These are phyloP conservation scores for Annulohypoxylon stygium DNA, from an alignment of 495 filamentous ascomycete species.

Conservation along the genomic window DNA sequence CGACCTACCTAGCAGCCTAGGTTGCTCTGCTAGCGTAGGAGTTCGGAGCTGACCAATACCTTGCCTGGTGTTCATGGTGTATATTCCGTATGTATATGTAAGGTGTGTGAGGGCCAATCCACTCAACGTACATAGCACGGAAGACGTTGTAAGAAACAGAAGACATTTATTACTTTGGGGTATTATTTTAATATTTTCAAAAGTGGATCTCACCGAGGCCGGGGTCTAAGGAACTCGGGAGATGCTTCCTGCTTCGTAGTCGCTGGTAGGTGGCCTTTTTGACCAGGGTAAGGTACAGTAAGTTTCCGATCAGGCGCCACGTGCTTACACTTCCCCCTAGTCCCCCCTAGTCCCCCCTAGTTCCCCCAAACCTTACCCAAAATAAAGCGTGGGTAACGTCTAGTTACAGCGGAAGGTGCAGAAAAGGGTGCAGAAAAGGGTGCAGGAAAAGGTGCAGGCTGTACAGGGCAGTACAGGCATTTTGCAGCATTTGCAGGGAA, in stretches of 20 bases:
- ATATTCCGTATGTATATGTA: not conserved
- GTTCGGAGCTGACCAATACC: not conserved
- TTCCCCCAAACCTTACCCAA: conserved; percentile 9
- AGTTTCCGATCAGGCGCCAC: conserved; percentile 39
- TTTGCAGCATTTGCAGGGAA: not conserved
- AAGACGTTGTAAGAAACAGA: not conserved
- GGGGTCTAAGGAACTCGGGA: conserved; percentile 16
- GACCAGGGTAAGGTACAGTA: conserved; percentile 27
- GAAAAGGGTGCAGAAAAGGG: not conserved
- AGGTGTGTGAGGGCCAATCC: not conserved
- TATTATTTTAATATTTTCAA: conserved; percentile 13
- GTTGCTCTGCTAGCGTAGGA: conserved; percentile 1
- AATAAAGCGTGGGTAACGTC: conserved; percentile 11
- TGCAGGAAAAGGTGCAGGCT: not conserved
- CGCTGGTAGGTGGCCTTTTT: conserved; percentile 20
- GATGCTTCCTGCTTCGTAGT: conserved; percentile 18
- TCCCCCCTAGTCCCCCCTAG: not conserved
- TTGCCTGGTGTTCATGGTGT: not conserved
- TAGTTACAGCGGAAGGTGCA: conserved; percentile 16
- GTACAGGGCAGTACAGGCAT: not conserved
- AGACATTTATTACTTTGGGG: conserved; percentile 6
- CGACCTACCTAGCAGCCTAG: not conserved
- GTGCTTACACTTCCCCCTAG: conserved; percentile 24
- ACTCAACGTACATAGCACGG: not conserved
- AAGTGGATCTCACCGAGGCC: conserved; percentile 20